phyloP scores from a whole-genome alignment of 352 stramenopile species.

The Globisporangium apiculatum region DNA sequence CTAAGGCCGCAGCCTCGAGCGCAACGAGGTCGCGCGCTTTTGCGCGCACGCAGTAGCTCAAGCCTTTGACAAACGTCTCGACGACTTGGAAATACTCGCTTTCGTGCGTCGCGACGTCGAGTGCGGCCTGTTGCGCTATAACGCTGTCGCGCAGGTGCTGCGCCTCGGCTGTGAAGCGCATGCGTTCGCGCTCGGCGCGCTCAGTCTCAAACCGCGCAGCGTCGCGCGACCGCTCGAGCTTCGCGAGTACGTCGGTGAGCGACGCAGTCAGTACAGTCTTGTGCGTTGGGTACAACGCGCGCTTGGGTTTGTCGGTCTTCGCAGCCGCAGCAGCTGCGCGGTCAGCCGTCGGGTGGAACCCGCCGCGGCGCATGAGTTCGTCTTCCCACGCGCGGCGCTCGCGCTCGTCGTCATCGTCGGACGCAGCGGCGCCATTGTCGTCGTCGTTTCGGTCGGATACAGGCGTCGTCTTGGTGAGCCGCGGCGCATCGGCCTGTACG shows the following conservation, averaged over 20 bases:
- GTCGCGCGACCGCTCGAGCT: slow-evolving; percentile 45
- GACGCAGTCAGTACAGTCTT: slow-evolving; percentile 39
- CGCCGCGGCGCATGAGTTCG: slow-evolving; percentile 68
- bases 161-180: slow-evolving; percentile 42
- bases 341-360: slow-evolving; percentile 19
- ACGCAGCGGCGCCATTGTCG: slow-evolving; percentile 1
- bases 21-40: slow-evolving; percentile 45
- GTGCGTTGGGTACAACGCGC: slow-evolving; percentile 35
- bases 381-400: slow-evolving; percentile 61
- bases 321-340: slow-evolving; percentile 1
- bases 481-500: slow-evolving; percentile 16
- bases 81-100: slow-evolving; percentile 77
- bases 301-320: slow-evolving; percentile 3
- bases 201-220: slow-evolving; percentile 34
- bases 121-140: slow-evolving; percentile 36
- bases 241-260: slow-evolving; percentile 39
- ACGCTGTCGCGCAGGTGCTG: slow-evolving; percentile 34
- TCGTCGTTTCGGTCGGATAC: slow-evolving; percentile 10
- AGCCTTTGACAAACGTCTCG: slow-evolving; percentile 62
- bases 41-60: slow-evolving; percentile 71
- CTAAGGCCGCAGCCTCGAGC: slow-evolving; percentile 29
- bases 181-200: slow-evolving; percentile 38
- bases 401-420: slow-evolving; percentile 16
- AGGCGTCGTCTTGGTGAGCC: slow-evolving; percentile 26
- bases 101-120: slow-evolving; percentile 48